These are phyloP conservation scores for Fistulifera solaris DNA, from an alignment of 108 stramenopile genomes.

Conservation along the genomic window DNA sequence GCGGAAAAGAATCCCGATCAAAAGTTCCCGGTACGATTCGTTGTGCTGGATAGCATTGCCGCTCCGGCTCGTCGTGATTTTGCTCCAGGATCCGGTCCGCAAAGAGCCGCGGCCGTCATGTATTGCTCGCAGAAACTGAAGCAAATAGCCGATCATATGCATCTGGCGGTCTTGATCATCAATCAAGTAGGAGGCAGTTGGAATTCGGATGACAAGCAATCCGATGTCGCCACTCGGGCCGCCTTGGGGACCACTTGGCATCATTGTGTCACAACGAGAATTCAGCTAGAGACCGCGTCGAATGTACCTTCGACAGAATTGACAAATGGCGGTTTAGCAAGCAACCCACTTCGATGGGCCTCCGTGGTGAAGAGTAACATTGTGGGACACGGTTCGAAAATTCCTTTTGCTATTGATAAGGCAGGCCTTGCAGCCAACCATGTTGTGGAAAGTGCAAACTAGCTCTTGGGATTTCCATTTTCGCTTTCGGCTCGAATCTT, in stretches of 20 bases:
- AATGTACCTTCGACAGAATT: not conserved
- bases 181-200: constrained; percentile 50
- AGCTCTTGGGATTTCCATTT: too few species aligned
- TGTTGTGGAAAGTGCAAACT: too few species aligned
- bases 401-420: too few species aligned
- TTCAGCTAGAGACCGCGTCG: constrained; percentile 23
- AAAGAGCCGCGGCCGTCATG: constrained; percentile 49
- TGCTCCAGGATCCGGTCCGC: constrained; percentile 24
- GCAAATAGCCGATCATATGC: constrained; percentile 51
- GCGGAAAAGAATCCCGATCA: constrained; percentile 9
- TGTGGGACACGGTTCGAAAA: constrained; percentile 1
- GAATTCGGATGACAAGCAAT: constrained; percentile 3
- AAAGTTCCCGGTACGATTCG: constrained; percentile 6
- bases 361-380: constrained; percentile 40
- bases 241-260: constrained; percentile 81
- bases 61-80: constrained; percentile 66
- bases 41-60: constrained; percentile 83
- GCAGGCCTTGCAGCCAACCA: too few species aligned
- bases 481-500: too few species aligned
- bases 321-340: not conserved
- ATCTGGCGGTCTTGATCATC: constrained; percentile 66
- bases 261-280: constrained; percentile 73
- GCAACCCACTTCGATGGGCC: constrained; percentile 6
- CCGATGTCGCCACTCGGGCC: constrained; percentile 27
- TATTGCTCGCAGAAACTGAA: constrained; percentile 61